Evolutionary conservation across 2,329 filamentous ascomycete genomes (phyloP), one percentile per base, ranked within the genome.

Genomic region (Fusarium tjaetaba): DNA sequence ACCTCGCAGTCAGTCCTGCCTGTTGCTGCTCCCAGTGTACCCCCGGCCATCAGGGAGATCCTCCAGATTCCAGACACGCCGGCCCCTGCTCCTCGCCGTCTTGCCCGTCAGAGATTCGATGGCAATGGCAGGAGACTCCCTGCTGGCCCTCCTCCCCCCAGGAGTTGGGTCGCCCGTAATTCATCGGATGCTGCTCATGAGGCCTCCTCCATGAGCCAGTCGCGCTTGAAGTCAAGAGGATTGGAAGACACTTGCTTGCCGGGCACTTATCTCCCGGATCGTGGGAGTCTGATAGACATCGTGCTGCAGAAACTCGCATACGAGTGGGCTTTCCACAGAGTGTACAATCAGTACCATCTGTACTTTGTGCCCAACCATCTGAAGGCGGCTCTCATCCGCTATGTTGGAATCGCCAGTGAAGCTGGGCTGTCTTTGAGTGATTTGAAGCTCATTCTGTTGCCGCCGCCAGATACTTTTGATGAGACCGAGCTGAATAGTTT

Each of bases 61-160:
- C 86, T 92, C 58, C 86, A 89, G 75, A 85, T 90, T 63, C 88
- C 88, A 66, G 88, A 90, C 76, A 86, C 87, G 34, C 88, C 88
- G 30, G 79, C 84, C 15, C 88, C 87, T 34, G 79, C 80, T 32
- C 87, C 88, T 32, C 84, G 88, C 63, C 83, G 85, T 48, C 82
- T 81, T 30, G 78, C 78, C 65, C 83, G 85, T 60, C 76, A 78
- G 56, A 80, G 83, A 67, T 81, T 86, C 46, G 87, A 87, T 75
- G 79, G 79, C 22, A 80, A 83, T 76, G 88, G 88, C 24, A 83
- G 86, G 63, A 84, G 88, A 62, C 80, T 86, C 26, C 89, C 89
- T 15, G 85, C 90, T 4, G 90, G 90, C 0, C 90, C 90, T 28
- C 85, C 89, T 32, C 86, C 90, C 28, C 90, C 90, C 5, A 84